A percentile compares a stretch with the other conserved stretches of the same genome.
Evolutionary conservation across 805 yeast genomes (phyloP).

Genomic region (Nakazawaea ernobii): DNA sequence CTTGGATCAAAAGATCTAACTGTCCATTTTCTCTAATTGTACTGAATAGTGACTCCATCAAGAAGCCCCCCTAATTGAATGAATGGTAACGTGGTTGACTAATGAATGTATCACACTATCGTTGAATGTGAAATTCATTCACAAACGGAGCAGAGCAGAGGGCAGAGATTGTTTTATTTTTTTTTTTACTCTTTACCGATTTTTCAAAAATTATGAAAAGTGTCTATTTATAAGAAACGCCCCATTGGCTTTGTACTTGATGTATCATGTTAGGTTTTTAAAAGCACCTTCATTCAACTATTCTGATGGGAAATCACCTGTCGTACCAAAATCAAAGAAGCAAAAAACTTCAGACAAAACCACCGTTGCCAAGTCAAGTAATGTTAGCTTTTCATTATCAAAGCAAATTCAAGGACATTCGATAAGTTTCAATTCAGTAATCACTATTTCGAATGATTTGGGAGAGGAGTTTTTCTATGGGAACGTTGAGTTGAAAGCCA

Average conservation of each 20-base stretch:
- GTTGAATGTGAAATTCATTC: no score
- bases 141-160: background rate
- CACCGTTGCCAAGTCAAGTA: no score
- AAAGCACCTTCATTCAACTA: slow-evolving; percentile 23
- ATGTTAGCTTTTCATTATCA: background rate
- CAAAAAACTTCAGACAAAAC: background rate
- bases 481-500: slow-evolving; percentile 12
- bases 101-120: no score
- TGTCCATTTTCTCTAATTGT: background rate
- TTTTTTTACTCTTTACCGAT: no score
- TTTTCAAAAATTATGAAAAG: background rate
- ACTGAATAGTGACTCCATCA: no score
- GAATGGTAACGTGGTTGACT: no score
- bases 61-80: no score
- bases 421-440: slow-evolving; percentile 10
- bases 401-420: background rate
- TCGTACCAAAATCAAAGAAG: slow-evolving; percentile 5
- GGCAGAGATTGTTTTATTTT: no score
- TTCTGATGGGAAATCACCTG: slow-evolving; percentile 11
- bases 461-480: slow-evolving; percentile 35
- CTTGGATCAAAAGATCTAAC: background rate
- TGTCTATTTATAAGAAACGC: no score
- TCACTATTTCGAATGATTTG: slow-evolving; percentile 31
- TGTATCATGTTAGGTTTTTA: slow-evolving; percentile 30
- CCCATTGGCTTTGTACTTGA: slow-evolving; percentile 1